Evolutionary conservation across 805 yeast species (phyloP).

Genomic region (Candida andamanensis): DNA sequence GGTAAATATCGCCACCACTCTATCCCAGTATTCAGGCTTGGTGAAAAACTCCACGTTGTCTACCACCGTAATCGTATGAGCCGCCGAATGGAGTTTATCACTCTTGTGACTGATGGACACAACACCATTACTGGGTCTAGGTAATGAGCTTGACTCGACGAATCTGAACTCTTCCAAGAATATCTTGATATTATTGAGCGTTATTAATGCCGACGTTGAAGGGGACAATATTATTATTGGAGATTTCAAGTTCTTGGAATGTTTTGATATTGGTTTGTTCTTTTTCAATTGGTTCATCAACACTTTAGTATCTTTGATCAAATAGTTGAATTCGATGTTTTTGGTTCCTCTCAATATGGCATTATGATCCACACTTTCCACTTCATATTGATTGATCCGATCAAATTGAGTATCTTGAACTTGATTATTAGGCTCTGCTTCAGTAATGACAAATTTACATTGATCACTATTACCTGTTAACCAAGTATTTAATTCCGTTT

Average conservation of each 20-base stretch:
- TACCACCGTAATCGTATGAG: conserved; percentile 69
- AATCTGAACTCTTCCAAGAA: conserved; percentile 66
- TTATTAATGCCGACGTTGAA: conserved; percentile 38
- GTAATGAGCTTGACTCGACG: conserved; percentile 28
- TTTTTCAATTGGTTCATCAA: conserved; percentile 49
- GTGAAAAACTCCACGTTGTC: conserved; percentile 77
- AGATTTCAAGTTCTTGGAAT: conserved; percentile 23
- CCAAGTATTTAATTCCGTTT: conserved; percentile 82
- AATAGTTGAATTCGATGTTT: conserved; percentile 59
- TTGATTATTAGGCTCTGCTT: conserved; percentile 6
- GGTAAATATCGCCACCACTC: conserved; percentile 92
- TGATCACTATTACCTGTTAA: conserved; percentile 61
- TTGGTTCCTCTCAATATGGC: conserved; percentile 62
- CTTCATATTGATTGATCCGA: conserved; percentile 43
- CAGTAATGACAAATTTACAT: conserved; percentile 41
- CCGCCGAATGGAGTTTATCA: conserved; percentile 46
- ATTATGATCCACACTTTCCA: conserved; percentile 53
- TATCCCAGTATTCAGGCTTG: conserved; percentile 96
- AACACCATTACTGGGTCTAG: conserved; percentile 26
- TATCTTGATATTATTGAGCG: conserved; percentile 36
- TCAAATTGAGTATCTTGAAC: conserved; percentile 44
- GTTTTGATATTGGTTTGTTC: conserved; percentile 7
- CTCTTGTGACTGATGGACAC: conserved; percentile 53
- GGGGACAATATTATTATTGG: conserved; percentile 43
- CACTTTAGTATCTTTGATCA: conserved; percentile 61